phyloP scores from a whole-genome alignment of 2,329 filamentous ascomycete species.

The Elsinoe necatrix region DNA sequence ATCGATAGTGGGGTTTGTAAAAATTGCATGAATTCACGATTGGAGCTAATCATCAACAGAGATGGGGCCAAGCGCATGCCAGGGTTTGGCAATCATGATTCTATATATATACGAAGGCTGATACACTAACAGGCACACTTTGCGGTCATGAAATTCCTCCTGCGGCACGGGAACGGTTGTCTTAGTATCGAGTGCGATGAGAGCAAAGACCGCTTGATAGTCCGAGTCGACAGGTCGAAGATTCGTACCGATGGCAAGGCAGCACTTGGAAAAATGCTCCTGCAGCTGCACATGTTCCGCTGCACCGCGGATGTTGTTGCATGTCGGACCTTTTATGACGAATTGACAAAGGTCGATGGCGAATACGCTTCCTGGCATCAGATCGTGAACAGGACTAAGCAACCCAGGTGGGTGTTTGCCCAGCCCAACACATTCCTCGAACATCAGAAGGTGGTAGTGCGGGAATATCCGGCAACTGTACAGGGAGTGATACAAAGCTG shows the following conservation, averaged over 20 bases:
- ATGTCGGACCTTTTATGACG: slow-evolving; percentile 68
- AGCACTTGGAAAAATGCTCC: slow-evolving; percentile 76
- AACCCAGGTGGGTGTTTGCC: slow-evolving; percentile 80
- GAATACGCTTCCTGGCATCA: slow-evolving; percentile 78
- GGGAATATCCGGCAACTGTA: slow-evolving; percentile 75
- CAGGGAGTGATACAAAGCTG: slow-evolving; percentile 78
- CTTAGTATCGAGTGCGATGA: neutral
- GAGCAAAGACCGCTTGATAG: slow-evolving; percentile 45
- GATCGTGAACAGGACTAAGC: slow-evolving; percentile 64
- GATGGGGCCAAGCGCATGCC: neutral
- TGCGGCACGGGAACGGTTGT: neutral
- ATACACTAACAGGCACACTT: neutral
- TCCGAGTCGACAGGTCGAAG: slow-evolving; percentile 75
- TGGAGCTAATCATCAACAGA: neutral
- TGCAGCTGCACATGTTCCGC: slow-evolving; percentile 90
- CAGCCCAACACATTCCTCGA: slow-evolving; percentile 76
- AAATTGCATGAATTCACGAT: neutral
- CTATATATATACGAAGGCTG: neutral
- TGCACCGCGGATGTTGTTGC: slow-evolving; percentile 72
- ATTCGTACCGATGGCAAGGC: slow-evolving; percentile 75
- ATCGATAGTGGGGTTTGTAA: neutral
- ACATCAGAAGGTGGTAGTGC: slow-evolving; percentile 61
- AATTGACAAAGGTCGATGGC: slow-evolving; percentile 74
- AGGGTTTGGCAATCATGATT: neutral
- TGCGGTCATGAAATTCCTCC: neutral